Base-by-base conservation (phyloP, 495 filamentous ascomycete species). In the Cryomyces minteri region DNA sequence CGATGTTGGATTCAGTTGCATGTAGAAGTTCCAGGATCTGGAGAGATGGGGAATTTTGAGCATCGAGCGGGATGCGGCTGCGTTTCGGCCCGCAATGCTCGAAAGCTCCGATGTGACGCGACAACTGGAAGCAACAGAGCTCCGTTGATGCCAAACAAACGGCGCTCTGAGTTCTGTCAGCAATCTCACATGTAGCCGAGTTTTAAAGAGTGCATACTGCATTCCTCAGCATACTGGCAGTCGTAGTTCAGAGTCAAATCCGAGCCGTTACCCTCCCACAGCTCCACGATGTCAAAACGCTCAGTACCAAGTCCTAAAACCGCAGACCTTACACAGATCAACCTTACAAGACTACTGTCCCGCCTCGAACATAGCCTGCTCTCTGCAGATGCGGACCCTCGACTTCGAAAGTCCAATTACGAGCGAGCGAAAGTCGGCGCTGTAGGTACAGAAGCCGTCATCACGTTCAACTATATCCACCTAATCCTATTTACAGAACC, bases 331-430 rank as follows among this genome's bases (percentile, higher is more conserved):
- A 64, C 63, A 34, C 51, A 70, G 11, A 67, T 79, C 14, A 78
- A 81, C 51, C 71, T 88, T 7, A 71, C 67, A 40, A 72, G 82
- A n/a, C 71, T 88, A n/a, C 72, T 92, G 43, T 63, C 67, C 44
- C 77, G 84, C 2, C 67, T 93, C 5, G 77, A 88, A 57, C 68
- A 77, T 42, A 81, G 74, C 48, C 69, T 93, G 41, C 69, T 88
- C 31, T 72, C 73, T 14, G 71, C 80, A 43, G 71, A 75, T 40
- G 63, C 74, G 45, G 74, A 81, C 44, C 65, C 74, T 6, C 69
- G 68, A 12, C 62, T 87, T 31, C 68, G 69, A 31, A 65, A 62
- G 39, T 85, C 74, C 49, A 77, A 77, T 55, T 76, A 73, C 50
- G 82, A 90, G 60, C 72, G 84, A 39, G 72, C 70, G 48, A 77